Evolutionary conservation across 768 basidiomycete genomes (phyloP).

Genomic region (Tulasnella sp.): DNA sequence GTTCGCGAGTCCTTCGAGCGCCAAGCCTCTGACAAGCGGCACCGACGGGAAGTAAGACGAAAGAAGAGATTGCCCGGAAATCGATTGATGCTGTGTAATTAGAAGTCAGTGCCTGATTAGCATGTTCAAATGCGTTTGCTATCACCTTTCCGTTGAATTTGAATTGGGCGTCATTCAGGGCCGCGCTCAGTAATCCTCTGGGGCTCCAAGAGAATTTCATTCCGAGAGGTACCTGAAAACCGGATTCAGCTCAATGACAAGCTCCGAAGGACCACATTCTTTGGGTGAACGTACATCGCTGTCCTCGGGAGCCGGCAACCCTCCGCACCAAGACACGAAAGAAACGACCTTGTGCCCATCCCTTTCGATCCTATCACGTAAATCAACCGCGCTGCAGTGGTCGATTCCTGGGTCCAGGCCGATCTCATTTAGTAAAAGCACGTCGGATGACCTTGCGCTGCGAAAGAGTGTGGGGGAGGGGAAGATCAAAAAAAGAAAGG

Average conservation of each 20-base stretch:
- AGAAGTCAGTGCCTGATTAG: not conserved
- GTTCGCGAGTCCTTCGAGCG: slow-evolving; percentile 82
- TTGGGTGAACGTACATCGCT: slow-evolving; percentile 33
- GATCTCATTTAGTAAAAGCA: slow-evolving; percentile 84
- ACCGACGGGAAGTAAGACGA: slow-evolving; percentile 59
- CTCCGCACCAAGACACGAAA: slow-evolving; percentile 90
- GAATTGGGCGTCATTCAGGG: slow-evolving; percentile 66
- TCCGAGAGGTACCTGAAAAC: slow-evolving; percentile 58
- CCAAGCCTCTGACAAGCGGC: slow-evolving; percentile 56
- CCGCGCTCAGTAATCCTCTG: slow-evolving; percentile 76
- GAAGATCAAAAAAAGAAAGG: no score
- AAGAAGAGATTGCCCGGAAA: slow-evolving; percentile 55
- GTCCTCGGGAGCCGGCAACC: slow-evolving; percentile 73
- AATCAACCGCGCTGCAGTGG: slow-evolving; percentile 76
- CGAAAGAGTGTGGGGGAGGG: no score
- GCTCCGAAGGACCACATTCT: not conserved
- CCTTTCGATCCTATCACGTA: slow-evolving; percentile 51
- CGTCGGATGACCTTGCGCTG: slow-evolving; percentile 58
- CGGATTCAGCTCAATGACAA: not conserved
- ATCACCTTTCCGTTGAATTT: slow-evolving; percentile 55
- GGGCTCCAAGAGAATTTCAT: slow-evolving; percentile 94
- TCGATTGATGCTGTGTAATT: slow-evolving; percentile 42
- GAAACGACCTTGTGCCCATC: slow-evolving; percentile 57
- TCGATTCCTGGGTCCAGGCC: slow-evolving; percentile 88
- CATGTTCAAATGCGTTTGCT: slow-evolving; percentile 23